phyloP scores from a whole-genome alignment of 129 eudicot species.

The Apium graveolens region DNA sequence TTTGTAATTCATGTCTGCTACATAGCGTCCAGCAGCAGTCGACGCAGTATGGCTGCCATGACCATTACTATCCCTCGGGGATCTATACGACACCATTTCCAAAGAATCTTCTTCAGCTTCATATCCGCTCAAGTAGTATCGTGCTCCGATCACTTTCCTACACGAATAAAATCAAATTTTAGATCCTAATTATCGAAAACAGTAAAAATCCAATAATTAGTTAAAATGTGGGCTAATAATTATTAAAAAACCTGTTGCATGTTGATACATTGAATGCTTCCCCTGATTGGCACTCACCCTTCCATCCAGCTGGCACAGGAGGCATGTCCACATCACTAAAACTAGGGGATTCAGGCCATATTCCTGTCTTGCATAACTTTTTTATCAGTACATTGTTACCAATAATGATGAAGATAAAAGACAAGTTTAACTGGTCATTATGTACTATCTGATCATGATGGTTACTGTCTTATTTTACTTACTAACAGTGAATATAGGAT shows the following conservation, averaged over 20 bases:
- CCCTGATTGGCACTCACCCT: constrained; percentile 77
- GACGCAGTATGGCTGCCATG: constrained; percentile 90
- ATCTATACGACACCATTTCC: constrained; percentile 37
- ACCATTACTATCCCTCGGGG: constrained; percentile 74
- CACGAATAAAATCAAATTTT: not conserved
- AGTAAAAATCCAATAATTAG: not conserved
- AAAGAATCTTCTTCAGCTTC: constrained; percentile 52
- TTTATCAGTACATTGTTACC: constrained; percentile 7
- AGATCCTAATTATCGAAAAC: constrained; percentile 4
- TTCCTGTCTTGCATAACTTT: constrained; percentile 32
- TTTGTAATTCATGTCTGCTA: constrained; percentile 51
- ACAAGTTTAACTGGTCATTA: not conserved
- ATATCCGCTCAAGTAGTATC: constrained; percentile 66
- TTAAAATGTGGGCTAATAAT: constrained; percentile 12
- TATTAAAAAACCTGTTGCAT: constrained; percentile 64
- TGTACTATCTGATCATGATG: not conserved
- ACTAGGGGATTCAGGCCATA: constrained; percentile 96
- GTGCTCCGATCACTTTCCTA: constrained; percentile 87
- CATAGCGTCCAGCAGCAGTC: constrained; percentile 75
- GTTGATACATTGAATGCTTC: constrained; percentile 70
- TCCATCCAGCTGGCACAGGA: constrained; percentile 80
- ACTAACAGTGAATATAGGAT: not conserved
- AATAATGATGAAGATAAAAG: not conserved
- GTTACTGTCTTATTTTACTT: not conserved
- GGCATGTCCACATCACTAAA: constrained; percentile 72